These are phyloP conservation scores for Saturnispora kantuleensis DNA, from an alignment of 805 yeast species.

Conservation along the genomic window DNA sequence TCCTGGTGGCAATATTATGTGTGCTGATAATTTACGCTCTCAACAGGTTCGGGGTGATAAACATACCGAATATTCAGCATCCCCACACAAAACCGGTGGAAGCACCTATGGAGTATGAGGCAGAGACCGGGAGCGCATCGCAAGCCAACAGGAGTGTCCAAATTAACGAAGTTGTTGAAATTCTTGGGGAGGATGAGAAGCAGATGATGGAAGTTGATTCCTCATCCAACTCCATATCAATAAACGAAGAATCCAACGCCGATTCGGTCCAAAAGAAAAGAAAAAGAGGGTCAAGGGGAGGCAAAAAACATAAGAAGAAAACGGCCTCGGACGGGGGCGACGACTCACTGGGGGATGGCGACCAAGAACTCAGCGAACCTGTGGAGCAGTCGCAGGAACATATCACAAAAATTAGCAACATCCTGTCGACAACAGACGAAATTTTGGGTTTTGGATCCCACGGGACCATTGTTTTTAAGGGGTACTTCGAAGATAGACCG, in stretches of 20 bases:
- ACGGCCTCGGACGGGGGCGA: neutral
- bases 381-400: neutral
- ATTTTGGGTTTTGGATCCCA: constrained; percentile 94
- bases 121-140: neutral
- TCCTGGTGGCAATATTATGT: constrained; percentile 34
- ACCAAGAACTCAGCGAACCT: neutral
- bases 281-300: constrained; percentile 82
- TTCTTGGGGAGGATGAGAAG: constrained; percentile 1
- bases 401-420: constrained; percentile 24
- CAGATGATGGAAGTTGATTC: neutral
- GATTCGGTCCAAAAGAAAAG: constrained; percentile 34
- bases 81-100: neutral
- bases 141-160: constrained; percentile 1
- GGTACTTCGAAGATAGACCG: constrained; percentile 82
- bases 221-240: neutral
- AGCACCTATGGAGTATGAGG: neutral
- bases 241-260: constrained; percentile 6
- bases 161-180: constrained; percentile 8
- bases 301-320: constrained; percentile 45
- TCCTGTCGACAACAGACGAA: constrained; percentile 54
- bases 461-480: constrained; percentile 90
- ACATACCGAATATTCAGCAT: constrained; percentile 15
- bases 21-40: constrained; percentile 28
- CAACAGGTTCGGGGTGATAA: constrained; percentile 29
- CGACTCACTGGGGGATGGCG: neutral